Conservation (phyloP, 768 basidiomycete genomes). For the Dioszegia hungarica region DNA sequence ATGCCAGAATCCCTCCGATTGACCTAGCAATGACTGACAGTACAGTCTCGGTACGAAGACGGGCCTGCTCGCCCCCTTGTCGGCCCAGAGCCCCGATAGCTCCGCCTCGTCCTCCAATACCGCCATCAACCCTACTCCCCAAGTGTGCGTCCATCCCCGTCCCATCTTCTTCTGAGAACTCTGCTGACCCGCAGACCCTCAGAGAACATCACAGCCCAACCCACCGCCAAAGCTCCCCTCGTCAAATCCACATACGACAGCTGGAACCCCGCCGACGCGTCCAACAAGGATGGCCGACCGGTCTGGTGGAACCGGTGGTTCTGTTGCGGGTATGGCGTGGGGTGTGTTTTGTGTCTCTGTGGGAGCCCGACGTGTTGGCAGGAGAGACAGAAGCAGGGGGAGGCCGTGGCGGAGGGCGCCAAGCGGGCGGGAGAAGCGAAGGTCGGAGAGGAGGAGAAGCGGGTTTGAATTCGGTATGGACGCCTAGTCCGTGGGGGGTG, state of each 20-base stretch:
- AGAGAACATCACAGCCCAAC: background rate
- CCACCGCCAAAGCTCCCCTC: background rate
- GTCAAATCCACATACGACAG: conserved; percentile 16
- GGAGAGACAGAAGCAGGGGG: conserved; percentile 17
- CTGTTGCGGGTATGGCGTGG: conserved; percentile 37
- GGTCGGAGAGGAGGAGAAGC: background rate
- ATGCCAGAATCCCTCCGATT: no score
- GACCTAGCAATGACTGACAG: no score
- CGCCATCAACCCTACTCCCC: background rate
- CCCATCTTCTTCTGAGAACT: background rate
- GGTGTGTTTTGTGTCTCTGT: conserved; percentile 34
- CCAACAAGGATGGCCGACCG: conserved; percentile 21
- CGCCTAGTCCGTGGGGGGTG: no score
- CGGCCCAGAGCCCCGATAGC: background rate
- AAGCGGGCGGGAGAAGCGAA: background rate
- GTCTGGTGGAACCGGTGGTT: conserved; percentile 38
- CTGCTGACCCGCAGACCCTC: background rate
- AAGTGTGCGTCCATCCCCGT: background rate
- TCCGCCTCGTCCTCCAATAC: background rate
- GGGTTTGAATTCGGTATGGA: background rate
- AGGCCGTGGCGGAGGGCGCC: background rate
- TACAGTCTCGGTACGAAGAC: no score
- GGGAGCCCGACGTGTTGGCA: conserved; percentile 32
- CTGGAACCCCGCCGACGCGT: conserved; percentile 37
- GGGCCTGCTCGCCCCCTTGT: background rate